These are phyloP conservation scores for Pyropia haitanensis DNA, from an alignment of 23 red algal genomes.

Conservation along the genomic window DNA sequence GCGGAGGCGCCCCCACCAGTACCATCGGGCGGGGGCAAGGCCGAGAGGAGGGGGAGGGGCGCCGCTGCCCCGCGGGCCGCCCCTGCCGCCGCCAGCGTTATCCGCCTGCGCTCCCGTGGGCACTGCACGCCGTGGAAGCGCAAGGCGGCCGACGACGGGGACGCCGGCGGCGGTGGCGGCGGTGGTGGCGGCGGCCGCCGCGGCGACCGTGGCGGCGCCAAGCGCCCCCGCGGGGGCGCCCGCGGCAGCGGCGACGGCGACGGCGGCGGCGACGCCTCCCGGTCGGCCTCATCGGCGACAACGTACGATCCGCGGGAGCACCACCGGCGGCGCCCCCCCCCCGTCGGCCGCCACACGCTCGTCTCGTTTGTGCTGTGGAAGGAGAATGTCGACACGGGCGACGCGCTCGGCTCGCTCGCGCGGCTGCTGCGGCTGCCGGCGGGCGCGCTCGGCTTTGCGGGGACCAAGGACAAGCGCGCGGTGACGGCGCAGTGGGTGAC, in stretches of 20 bases:
- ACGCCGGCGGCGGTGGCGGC: background rate
- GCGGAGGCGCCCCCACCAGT: no score
- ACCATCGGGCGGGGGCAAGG: no score
- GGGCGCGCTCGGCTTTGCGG: slow-evolving; percentile 46
- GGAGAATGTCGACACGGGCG: slow-evolving; percentile 60
- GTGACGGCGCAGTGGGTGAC: slow-evolving; percentile 83
- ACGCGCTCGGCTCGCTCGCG: slow-evolving; percentile 44
- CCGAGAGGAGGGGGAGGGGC: no score
- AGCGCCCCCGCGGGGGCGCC: no score
- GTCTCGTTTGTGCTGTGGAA: slow-evolving; percentile 85
- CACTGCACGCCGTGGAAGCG: slow-evolving; percentile 27
- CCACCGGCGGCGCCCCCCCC: background rate
- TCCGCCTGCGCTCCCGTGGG: slow-evolving; percentile 20
- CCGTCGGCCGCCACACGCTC: slow-evolving; percentile 12
- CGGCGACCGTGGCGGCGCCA: no score
- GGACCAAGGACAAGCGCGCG: slow-evolving; percentile 92
- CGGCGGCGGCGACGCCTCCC: background rate
- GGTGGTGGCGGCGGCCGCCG: background rate
- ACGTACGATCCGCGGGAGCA: slow-evolving; percentile 15
- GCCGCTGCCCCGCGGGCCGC: no score
- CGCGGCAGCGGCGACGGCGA: background rate
- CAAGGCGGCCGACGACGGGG: slow-evolving; percentile 6
- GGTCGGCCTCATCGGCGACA: background rate
- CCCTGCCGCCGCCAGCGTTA: no score
- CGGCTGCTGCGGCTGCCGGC: slow-evolving; percentile 27